Evolutionary conservation across 805 yeast genomes (phyloP), one percentile per base, ranked within the genome.

Genomic region (Vanderwaltozyma yarrowii): DNA sequence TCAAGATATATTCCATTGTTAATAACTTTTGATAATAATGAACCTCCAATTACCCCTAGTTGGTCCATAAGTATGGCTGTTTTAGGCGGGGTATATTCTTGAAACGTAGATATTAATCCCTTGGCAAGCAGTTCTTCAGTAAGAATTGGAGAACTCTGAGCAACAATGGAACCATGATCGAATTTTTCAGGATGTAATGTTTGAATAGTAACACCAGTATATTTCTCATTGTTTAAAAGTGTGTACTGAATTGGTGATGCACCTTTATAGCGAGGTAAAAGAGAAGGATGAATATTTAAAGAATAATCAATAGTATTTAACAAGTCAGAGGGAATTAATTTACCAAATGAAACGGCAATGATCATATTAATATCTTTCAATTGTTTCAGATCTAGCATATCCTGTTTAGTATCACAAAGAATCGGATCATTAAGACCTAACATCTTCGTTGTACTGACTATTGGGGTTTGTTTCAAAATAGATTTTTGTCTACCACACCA

Each of bases 261-360:
- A 1, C 98, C 98, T 2, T 86, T 73, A 48, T 83, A 75, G 33
- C 62, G 64, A 0, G 98, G 98, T 8, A 92, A 67, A 6, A 87
- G 56, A 0, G 96, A 86, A 0, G 98, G 98, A 56, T 92, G 98
- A 1, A 92, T 86, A 53, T 92, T 92, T 20, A 92, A 54, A 0
- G 96, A 94, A 51, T 58, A 74, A 11, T 58, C 56, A 16, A 78
- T 61, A 0, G 56, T 35, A 0, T 51, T 35, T 2, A 92, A 58
- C 45, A 86, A 74, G 2, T 56, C 41, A 0, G 60, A 62, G 0
- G 97, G 96, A 4, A 92, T 86, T 32, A 89, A 64, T 36, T 69
- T 68, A 0, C 97, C 98, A 56, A 77, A 92, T 0, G 96, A 86
- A 1, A 87, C 96, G 0, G 97, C 96, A n/a, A 92, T 67, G 1